These are phyloP conservation scores for Gossypium sturtianum DNA, from an alignment of 345 rosid genomes.

Conservation along the genomic window DNA sequence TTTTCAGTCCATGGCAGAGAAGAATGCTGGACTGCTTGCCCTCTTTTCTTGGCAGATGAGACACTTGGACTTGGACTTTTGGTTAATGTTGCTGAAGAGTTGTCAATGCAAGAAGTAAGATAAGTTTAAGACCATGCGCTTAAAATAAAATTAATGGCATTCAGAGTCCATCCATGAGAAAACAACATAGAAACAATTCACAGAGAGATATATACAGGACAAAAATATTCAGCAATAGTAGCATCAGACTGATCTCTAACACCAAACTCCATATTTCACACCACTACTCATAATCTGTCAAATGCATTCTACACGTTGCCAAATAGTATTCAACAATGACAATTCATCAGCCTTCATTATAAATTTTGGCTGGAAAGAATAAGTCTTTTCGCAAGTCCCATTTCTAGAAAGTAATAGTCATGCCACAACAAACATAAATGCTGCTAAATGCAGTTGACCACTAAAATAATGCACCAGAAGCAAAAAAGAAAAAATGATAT, in stretches of 20 bases:
- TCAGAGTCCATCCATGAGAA: slow-evolving; percentile 15
- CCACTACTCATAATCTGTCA: neutral
- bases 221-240: neutral
- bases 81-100: slow-evolving; percentile 29
- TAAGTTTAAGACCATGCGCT: neutral
- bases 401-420: neutral
- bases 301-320: neutral
- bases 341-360: neutral
- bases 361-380: neutral
- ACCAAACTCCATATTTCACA: neutral
- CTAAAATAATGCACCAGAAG: neutral
- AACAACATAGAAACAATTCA: neutral
- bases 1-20: slow-evolving; percentile 83
- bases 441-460: neutral
- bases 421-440: neutral
- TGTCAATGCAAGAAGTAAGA: slow-evolving; percentile 25
- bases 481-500: neutral
- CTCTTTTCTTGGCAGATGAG: slow-evolving; percentile 41
- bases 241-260: neutral
- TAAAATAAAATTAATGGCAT: slow-evolving; percentile 10
- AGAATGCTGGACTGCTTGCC: slow-evolving; percentile 30
- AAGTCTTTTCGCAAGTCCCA: neutral
- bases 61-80: slow-evolving; percentile 25
- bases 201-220: neutral
- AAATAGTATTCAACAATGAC: neutral